Percentiles rank a stretch among this genome's conserved stretches.
Conservation (phyloP, 345 rosid genomes). For the Gossypium sturtianum region DNA sequence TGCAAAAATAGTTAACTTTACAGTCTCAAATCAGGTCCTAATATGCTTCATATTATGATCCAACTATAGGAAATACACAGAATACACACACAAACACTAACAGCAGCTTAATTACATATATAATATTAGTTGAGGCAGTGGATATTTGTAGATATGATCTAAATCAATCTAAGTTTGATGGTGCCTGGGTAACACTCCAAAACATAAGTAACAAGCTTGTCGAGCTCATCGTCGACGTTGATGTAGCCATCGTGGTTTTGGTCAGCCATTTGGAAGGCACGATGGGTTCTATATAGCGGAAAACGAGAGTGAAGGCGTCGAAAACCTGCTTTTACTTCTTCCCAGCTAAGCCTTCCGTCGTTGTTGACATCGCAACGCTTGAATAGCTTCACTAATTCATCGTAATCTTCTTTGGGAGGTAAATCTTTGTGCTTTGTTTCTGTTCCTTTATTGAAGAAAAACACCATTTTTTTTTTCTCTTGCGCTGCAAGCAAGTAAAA, state of each 20-base stretch:
- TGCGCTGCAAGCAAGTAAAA: background rate
- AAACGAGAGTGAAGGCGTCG: constrained; percentile 8
- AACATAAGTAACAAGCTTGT: background rate
- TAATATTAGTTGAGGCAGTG: background rate
- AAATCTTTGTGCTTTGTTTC: background rate
- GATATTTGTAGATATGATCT: background rate
- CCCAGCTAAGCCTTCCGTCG: constrained; percentile 18
- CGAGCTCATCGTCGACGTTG: background rate
- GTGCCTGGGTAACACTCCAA: background rate
- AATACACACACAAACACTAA: background rate
- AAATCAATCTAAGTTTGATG: background rate
- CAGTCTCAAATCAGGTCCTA: background rate
- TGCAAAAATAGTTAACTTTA: background rate
- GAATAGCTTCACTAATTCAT: background rate
- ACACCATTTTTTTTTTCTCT: background rate
- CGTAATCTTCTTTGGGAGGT: background rate
- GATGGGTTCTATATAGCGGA: constrained; percentile 8
- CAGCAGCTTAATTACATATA: background rate
- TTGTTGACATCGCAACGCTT: constrained; percentile 8
- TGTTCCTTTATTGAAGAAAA: background rate
- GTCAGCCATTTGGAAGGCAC: constrained; percentile 9
- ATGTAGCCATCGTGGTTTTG: constrained; percentile 15
- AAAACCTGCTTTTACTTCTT: constrained; percentile 22
- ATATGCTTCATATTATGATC: background rate
- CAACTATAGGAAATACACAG: background rate